Percentiles rank a stretch among this genome's conserved stretches.
Conservation (phyloP, 306 rosid genomes). For the Cucurbita ficifolia region DNA sequence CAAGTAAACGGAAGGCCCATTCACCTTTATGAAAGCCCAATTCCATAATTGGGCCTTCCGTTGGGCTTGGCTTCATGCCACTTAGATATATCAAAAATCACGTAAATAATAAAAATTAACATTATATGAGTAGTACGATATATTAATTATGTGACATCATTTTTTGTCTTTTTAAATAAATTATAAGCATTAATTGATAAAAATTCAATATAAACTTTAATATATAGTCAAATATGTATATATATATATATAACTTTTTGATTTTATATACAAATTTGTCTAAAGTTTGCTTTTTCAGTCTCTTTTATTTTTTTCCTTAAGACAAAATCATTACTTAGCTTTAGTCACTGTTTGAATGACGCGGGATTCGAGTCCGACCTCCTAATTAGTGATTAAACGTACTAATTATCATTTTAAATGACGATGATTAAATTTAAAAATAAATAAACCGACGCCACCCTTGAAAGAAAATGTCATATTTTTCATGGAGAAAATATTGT, state of each 20-base stretch:
- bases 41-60: neutral
- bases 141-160: neutral
- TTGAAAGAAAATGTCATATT: too few species aligned
- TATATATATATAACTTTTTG: neutral
- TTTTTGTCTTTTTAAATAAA: neutral
- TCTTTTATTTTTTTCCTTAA: neutral
- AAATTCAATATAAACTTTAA: neutral
- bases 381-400: neutral
- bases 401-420: too few species aligned
- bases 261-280: constrained; percentile 6
- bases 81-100: too few species aligned
- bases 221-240: neutral
- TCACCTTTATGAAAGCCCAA: neutral
- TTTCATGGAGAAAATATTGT: too few species aligned
- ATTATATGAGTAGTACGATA: neutral
- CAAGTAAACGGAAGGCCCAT: too few species aligned
- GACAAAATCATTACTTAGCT: neutral
- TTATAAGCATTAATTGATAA: neutral
- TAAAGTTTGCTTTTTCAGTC: neutral
- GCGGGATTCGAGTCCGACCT: neutral
- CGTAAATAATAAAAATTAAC: neutral
- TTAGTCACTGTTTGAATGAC: neutral
- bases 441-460: too few species aligned
- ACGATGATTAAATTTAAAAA: too few species aligned
- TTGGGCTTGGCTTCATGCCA: neutral